Evolutionary conservation across 2,329 filamentous ascomycete species (phyloP), one percentile per base, ranked within the genome.

Genomic region (Aspergillus fumigatiaffinis): DNA sequence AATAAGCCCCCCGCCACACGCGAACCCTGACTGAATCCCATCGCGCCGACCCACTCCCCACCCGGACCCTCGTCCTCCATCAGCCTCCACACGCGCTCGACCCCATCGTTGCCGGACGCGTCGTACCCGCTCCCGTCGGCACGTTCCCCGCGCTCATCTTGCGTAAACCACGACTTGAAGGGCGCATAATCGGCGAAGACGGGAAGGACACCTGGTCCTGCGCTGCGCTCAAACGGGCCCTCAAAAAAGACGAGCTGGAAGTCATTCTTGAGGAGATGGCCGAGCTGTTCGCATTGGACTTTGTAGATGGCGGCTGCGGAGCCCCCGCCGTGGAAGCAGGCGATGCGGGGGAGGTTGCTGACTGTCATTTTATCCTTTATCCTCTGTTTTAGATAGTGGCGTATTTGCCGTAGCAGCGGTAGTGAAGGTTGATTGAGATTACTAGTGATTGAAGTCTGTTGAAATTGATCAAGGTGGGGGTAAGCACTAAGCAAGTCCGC

Each of bases 271-370:
- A 66, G 62, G 12, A 59, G 53, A 1, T 53, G 49, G 26, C 55
- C 47, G 4, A 66, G 59, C 35, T 62, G 60, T 1, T 55, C 28
- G 50, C 63, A 66, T 61, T 66, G 64, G 25, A 63, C 32, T 7
- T 58, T 29, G 57, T 59, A 65, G 55, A 66, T 62, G 10, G 56
- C 17, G 46, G 55, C 52, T 21, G 54, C 60, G 28, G 63, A 64
- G 52, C 64, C 64, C 26, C 60, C 58, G 51, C 64, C 64, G 58
- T 66, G 64, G 54, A 66, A 66, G 44, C 63, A 64, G 44, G 64
- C 64, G 38, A 66, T 66, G 29, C 62, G 62, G 35, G 60, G 63
- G 46, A 57, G 58, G 25, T 47, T 23, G 44, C 4, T 14, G 20
- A 20, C 1, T 4, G 20, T 46, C 42, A 46, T 46, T 46, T 21